phyloP scores from a whole-genome alignment of 176 grass and related monocot species.

The Oryza australiensis region DNA sequence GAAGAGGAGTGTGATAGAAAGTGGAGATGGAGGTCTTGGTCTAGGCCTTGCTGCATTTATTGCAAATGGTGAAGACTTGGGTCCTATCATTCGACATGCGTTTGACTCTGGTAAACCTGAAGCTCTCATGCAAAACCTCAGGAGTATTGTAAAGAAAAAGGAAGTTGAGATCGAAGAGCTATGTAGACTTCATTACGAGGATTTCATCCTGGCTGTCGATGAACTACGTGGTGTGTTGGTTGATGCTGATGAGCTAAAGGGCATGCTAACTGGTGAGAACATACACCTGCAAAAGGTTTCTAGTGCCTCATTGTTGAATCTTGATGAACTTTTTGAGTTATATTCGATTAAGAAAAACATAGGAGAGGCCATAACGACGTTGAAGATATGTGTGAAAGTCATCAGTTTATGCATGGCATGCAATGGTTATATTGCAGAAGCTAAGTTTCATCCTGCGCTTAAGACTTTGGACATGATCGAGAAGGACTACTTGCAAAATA shows the following conservation, averaged over 20 bases:
- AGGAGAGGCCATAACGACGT: slow-evolving; percentile 57
- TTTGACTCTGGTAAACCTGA: slow-evolving; percentile 88
- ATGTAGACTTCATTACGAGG: slow-evolving; percentile 85
- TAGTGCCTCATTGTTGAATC: slow-evolving; percentile 36
- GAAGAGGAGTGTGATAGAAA: slow-evolving; percentile 64
- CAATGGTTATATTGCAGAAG: slow-evolving; percentile 61
- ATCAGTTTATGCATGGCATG: slow-evolving; percentile 62
- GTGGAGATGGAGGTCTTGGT: slow-evolving; percentile 69
- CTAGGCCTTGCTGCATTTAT: slow-evolving; percentile 60
- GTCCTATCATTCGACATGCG: slow-evolving; percentile 69
- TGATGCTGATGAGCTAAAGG: slow-evolving; percentile 83
- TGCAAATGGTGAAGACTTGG: slow-evolving; percentile 84
- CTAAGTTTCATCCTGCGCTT: slow-evolving; percentile 73
- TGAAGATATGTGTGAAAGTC: slow-evolving; percentile 76
- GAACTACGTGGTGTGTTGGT: slow-evolving; percentile 79
- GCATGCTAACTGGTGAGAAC: slow-evolving; percentile 55
- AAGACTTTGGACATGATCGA: slow-evolving; percentile 76
- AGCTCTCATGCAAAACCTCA: slow-evolving; percentile 65
- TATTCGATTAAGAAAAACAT: slow-evolving; percentile 73
- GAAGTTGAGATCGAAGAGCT: slow-evolving; percentile 92
- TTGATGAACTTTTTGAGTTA: slow-evolving; percentile 68
- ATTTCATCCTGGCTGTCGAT: slow-evolving; percentile 88
- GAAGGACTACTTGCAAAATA: slow-evolving; percentile 61
- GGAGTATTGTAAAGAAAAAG: slow-evolving; percentile 82
- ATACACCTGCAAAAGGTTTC: slow-evolving; percentile 52